Percentiles rank a stretch among this genome's conserved stretches.
phyloP scores from a whole-genome alignment of 2,329 filamentous ascomycete species.

The Colletotrichum endophyticum region DNA sequence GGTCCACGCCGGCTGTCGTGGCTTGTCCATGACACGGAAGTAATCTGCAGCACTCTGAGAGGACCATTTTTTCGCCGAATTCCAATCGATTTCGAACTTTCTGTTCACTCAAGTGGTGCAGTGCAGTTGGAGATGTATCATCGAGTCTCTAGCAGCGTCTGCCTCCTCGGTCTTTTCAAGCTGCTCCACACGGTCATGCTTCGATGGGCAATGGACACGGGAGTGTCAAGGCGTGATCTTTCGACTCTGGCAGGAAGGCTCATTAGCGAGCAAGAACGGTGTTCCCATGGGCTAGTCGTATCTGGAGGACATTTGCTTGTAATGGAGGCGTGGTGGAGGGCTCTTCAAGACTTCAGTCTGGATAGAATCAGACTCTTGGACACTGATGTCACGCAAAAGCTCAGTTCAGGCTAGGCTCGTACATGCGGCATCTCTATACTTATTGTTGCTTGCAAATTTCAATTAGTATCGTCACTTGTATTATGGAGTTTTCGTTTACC shows the following conservation, averaged over 20 bases:
- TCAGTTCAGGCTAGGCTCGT: background rate
- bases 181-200: background rate
- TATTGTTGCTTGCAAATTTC: background rate
- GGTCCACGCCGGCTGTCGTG: background rate
- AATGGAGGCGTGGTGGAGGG: background rate
- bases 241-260: background rate
- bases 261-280: background rate
- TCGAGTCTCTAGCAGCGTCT: background rate
- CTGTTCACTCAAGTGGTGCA: background rate
- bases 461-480: background rate
- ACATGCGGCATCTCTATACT: too few relatives aligned
- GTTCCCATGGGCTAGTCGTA: background rate
- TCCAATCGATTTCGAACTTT: background rate
- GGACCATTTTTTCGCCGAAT: background rate
- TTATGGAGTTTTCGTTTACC: background rate
- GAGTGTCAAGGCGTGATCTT: background rate
- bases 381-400: background rate
- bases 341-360: background rate
- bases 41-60: background rate
- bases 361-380: background rate
- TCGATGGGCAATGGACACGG: background rate
- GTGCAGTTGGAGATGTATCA: background rate
- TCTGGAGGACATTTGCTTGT: background rate
- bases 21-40: background rate
- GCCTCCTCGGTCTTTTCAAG: background rate